Conservation (phyloP, 495 filamentous ascomycete species). For the Penicillium coprophilum region DNA sequence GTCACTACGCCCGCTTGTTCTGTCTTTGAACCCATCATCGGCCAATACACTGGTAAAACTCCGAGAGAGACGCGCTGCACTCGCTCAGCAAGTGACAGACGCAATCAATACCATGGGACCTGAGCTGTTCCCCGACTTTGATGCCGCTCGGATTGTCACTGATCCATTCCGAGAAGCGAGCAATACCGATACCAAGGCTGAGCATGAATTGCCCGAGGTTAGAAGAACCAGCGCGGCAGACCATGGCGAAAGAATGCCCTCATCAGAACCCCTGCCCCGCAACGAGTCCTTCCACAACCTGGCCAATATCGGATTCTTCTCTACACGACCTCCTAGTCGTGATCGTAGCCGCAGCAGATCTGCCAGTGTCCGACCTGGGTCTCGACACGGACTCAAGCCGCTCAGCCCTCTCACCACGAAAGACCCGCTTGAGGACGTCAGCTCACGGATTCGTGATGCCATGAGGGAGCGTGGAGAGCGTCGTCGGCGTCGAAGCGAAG, state of each 20-base stretch:
- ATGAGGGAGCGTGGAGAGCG: constrained; percentile 83
- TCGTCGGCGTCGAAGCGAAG: constrained; percentile 64
- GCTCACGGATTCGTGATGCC: constrained; percentile 77
- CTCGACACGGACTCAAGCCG: constrained; percentile 64
- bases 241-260: constrained; percentile 32
- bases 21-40: constrained; percentile 82
- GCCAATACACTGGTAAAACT: constrained; percentile 82
- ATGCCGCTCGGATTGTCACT: constrained; percentile 73
- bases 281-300: constrained; percentile 94
- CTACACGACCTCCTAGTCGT: constrained; percentile 75
- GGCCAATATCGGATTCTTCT: constrained; percentile 81
- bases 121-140: constrained; percentile 96
- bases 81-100: constrained; percentile 81
- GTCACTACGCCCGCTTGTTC: constrained; percentile 83
- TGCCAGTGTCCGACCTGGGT: constrained; percentile 56
- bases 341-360: constrained; percentile 63
- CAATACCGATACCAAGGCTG: constrained; percentile 21
- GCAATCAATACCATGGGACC: constrained; percentile 94
- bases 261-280: constrained; percentile 61
- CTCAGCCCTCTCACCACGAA: constrained; percentile 73
- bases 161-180: constrained; percentile 53
- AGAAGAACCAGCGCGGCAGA: constrained; percentile 25
- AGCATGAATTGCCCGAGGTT: constrained; percentile 22
- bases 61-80: constrained; percentile 65
- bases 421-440: constrained; percentile 77